Percentiles rank a stretch among this genome's conserved stretches.
Conservation (phyloP, 73 alveolate species). For the Halteria grandinella region DNA sequence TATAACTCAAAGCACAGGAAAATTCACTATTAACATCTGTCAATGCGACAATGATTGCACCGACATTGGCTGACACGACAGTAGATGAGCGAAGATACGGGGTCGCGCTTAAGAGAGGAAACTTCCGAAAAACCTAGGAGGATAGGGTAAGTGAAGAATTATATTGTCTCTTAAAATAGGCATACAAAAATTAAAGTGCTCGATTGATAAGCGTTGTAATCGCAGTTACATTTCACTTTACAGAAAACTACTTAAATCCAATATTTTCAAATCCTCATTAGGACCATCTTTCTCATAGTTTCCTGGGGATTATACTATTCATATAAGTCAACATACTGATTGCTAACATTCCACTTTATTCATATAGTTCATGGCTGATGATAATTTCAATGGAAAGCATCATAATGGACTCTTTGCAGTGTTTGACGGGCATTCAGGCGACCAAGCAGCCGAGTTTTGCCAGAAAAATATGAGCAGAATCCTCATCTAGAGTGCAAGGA, state of each 20-base stretch:
- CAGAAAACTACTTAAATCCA: no score
- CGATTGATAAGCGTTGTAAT: no score
- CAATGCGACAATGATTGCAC: no score
- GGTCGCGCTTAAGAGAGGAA: conserved; percentile 16
- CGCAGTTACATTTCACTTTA: no score
- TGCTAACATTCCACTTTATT: no score
- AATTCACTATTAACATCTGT: no score
- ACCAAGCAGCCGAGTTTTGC: conserved; percentile 34
- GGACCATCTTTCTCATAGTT: neutral
- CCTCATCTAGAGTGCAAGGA: no score
- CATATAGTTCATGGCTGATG: conserved; percentile 35
- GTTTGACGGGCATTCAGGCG: conserved; percentile 59
- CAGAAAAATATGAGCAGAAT: no score
- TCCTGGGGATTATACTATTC: neutral
- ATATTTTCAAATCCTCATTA: neutral
- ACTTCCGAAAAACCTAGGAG: conserved; percentile 25
- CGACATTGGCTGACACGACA: no score
- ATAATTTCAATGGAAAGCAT: neutral
- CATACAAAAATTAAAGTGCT: no score
- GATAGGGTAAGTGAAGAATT: conserved; percentile 60
- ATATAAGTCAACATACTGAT: neutral
- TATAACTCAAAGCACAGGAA: no score
- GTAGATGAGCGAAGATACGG: conserved; percentile 15
- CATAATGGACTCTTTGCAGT: conserved; percentile 32
- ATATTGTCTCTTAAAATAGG: no score